Evolutionary conservation across 2,329 filamentous ascomycete species (phyloP), one percentile per base, ranked within the genome.

Genomic region (Monilinia aucupariae): DNA sequence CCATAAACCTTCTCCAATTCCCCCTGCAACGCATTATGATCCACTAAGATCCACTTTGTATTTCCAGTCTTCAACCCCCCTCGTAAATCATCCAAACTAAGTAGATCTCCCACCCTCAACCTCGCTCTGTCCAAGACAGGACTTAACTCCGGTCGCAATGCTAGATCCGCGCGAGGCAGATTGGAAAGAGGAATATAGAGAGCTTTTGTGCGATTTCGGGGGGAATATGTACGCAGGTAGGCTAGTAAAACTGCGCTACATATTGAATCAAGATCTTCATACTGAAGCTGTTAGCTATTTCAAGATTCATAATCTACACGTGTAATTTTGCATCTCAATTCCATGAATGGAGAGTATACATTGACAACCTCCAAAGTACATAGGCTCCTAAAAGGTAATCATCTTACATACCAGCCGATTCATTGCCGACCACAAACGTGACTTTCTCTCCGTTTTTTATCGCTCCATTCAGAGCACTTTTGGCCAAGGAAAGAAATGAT

Each of bases 201-300:
- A 27, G 75, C 76, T 22, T 64, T 66, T 13, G 48, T 70, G 71
- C 71, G 75, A 70, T 50, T 70, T 70, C 52, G 50, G 4, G 82
- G 76, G 5, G 80, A 74, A 71, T 85, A 81, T 41, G 85, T 88
- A 67, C 85, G 84, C 45, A 93, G 78, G 75, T 92, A 94, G 63
- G 90, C 88, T 64, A 88, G 85, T 32, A 92, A 76, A 22, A 94
- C 76, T 32, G 90, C 84, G 34, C 85, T 88, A 74, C 88, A 90
- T 68, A 94, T 82, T 1, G 90, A 92, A 76, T 94, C 90, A 61
- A 94, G 85, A 69, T 94, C 90, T 89, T n/a, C 13, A 39, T 17
- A 52, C 15, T 30, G 54, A 34, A 3, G 8, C n/a, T 20, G 41
- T 56, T 34, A 30, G 50, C 30, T 47, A 7, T 17, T 10, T 45